Conservation (phyloP, 73 alveolate species). For the Symbiodinium pilosum region DNA sequence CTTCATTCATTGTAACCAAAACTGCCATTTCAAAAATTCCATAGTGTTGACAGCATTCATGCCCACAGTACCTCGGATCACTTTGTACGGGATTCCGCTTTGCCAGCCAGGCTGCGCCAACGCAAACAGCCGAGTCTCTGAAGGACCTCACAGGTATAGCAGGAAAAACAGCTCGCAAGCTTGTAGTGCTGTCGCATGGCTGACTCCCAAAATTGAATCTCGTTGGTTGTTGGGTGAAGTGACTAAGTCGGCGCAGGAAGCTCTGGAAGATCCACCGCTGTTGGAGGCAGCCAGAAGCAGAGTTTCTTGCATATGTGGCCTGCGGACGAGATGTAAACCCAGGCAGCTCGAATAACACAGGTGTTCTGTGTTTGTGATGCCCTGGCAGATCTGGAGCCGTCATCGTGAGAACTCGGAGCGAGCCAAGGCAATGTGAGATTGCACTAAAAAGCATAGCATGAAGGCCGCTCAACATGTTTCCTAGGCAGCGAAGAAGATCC, state of each 20-base stretch:
- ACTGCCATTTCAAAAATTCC: no score
- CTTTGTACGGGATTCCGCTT: background rate
- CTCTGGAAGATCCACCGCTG: background rate
- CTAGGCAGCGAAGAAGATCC: background rate
- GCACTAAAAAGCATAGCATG: no score
- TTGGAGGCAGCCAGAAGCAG: background rate
- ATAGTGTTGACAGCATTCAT: no score
- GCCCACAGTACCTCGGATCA: background rate
- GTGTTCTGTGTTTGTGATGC: background rate
- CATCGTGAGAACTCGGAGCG: conserved; percentile 23
- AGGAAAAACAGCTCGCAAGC: no score
- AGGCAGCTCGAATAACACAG: no score
- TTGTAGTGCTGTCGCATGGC: no score
- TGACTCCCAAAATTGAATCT: no score
- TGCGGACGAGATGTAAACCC: no score
- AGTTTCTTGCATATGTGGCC: no score
- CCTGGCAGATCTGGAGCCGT: conserved; percentile 6
- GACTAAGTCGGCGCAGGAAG: background rate
- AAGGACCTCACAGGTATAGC: no score
- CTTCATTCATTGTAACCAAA: no score
- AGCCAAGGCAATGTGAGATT: no score
- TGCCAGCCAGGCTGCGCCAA: background rate
- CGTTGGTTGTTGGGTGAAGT: background rate
- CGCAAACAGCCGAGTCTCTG: background rate
- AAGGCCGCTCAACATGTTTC: background rate